These are phyloP conservation scores for Scleromitrula shiraiana DNA, from an alignment of 2,329 filamentous ascomycete genomes.

Conservation along the genomic window DNA sequence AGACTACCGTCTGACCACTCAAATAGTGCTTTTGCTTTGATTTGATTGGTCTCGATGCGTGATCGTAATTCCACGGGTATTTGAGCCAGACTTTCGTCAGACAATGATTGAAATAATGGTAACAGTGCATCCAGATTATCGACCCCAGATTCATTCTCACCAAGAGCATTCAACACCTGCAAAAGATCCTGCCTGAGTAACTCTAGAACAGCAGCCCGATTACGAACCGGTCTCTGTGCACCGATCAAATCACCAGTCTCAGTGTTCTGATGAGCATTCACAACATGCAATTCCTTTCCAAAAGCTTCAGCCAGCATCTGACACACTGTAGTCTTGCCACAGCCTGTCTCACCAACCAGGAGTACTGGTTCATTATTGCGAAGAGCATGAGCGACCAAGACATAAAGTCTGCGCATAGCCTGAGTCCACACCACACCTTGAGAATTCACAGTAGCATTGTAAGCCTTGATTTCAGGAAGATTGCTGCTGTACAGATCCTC, in stretches of 20 bases:
- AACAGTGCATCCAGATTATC: constrained; percentile 49
- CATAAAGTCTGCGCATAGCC: constrained; percentile 86
- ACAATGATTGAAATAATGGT: constrained; percentile 33
- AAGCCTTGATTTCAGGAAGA: constrained; percentile 45
- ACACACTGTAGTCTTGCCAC: constrained; percentile 94
- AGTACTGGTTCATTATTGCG: constrained; percentile 89
- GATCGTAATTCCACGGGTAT: constrained; percentile 27
- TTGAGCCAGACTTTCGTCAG: constrained; percentile 38
- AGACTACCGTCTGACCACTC: constrained; percentile 95
- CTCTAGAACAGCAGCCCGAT: constrained; percentile 65
- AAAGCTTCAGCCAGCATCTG: constrained; percentile 83
- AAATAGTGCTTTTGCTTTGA: constrained; percentile 76
- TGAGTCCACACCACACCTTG: constrained; percentile 85
- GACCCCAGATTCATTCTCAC: constrained; percentile 48
- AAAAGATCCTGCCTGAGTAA: constrained; percentile 55
- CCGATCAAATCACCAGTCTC: constrained; percentile 97
- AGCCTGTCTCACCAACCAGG: constrained; percentile 92
- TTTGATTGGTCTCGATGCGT: constrained; percentile 39
- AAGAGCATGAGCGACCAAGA: constrained; percentile 80
- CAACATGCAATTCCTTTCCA: constrained; percentile 68
- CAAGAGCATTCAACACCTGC: constrained; percentile 33
- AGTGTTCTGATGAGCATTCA: constrained; percentile 97
- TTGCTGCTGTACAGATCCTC: constrained; percentile 61
- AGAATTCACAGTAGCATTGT: constrained; percentile 39
- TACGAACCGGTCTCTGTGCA: constrained; percentile 84